Evolutionary conservation across 306 rosid species (phyloP).

Genomic region (Cyamopsis tetragonoloba): DNA sequence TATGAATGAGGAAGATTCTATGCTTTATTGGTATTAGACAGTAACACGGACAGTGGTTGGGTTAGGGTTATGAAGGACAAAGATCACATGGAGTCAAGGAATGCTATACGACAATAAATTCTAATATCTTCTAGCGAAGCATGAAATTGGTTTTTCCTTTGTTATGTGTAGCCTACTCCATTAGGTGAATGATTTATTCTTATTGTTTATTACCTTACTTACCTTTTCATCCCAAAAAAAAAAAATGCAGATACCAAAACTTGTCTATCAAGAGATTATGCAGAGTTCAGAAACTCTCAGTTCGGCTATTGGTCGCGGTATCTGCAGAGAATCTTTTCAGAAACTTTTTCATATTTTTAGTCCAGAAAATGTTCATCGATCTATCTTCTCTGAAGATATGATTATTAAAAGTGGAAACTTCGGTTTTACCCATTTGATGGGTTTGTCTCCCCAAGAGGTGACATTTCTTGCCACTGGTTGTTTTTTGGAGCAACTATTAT

Average conservation of each 20-base stretch:
- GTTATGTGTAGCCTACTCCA: not conserved
- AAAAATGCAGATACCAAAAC: slow-evolving; percentile 58
- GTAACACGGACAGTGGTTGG: not conserved
- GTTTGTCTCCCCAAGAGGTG: slow-evolving; percentile 69
- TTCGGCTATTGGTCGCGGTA: slow-evolving; percentile 42
- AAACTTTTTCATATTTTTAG: slow-evolving; percentile 56
- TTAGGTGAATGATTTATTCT: not conserved
- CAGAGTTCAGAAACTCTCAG: slow-evolving; percentile 39
- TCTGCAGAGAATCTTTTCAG: slow-evolving; percentile 46
- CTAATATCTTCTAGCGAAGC: not conserved
- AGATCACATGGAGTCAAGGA: not conserved
- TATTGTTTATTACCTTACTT: not conserved
- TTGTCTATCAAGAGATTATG: slow-evolving; percentile 50
- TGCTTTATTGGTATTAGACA: not conserved
- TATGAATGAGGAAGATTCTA: not conserved
- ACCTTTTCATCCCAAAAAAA: not conserved
- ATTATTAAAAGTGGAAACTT: slow-evolving; percentile 51
- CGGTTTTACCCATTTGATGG: slow-evolving; percentile 72
- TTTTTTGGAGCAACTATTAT: slow-evolving; percentile 61
- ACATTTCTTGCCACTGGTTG: slow-evolving; percentile 63
- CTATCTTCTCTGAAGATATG: slow-evolving; percentile 45
- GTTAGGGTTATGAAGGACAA: not conserved
- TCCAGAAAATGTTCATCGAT: slow-evolving; percentile 52
- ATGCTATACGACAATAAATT: not conserved
- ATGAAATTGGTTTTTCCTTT: not conserved